Evolutionary conservation across 177 flowering plant genomes (phyloP), one percentile per base, ranked within the genome.

Genomic region (Viscum album): DNA sequence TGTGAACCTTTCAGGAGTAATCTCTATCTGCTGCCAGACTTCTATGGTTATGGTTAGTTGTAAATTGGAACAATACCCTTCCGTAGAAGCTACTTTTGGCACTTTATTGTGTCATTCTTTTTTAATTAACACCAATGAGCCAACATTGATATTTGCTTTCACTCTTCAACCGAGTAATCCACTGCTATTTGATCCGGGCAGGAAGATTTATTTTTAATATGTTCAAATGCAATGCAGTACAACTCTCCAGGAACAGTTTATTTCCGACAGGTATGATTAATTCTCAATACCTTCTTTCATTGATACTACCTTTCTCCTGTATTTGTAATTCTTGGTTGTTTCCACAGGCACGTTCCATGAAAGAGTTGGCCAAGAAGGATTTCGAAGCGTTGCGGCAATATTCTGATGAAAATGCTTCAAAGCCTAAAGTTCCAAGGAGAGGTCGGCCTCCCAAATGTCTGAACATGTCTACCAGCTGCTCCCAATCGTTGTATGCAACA

Each of bases 171-270:
- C 41, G 13, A 37, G 10, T 37, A 37, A 37, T 37, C 6, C 6
- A 37, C 13, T 6, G 13, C 41, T 37, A 5, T 66, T 52, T 47
- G 10, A 34, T 66, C 67, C 19, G 0, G 84, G 85, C 99, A 95
- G 99, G 81, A 77, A 59, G 99, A 95, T 64, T 80, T 90, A 28
- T 80, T 81, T 65, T 78, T 92, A 70, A 90, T 95, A 60, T 86
- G 94, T 80, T 77, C 96, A 61, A 95, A 95, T 80, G 99, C 97
- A 63, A 89, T 95, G 99, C 80, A 85, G 74, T 95, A 95, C 72
- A 95, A 95, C 83, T 71, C 97, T 37, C 78, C 96, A 21, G 96
- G 87, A 71, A 95, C 99, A 13, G 78, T 95, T 62, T 95, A 86
- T 77, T 89, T 84, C 68, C 86, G 96, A 63, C 97, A 95, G 99